A percentile compares a stretch with the other conserved stretches of the same genome.
phyloP scores from a whole-genome alignment of 306 rosid genomes.

The Prunus campanulata region DNA sequence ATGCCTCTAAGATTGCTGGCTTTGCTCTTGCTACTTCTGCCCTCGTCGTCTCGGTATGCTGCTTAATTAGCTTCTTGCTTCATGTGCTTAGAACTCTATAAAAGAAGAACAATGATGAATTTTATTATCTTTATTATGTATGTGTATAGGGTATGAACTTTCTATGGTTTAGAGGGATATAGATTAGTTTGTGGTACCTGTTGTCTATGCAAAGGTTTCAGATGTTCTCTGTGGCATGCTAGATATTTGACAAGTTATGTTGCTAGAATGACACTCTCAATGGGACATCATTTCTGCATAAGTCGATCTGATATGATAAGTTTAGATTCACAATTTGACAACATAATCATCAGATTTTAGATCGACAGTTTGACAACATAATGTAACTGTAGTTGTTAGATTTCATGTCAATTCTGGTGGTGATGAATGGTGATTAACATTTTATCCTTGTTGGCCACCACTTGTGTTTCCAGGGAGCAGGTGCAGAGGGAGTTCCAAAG shows the following conservation, averaged over 20 bases:
- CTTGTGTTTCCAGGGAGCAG: constrained; percentile 61
- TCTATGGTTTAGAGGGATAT: background rate
- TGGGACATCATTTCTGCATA: background rate
- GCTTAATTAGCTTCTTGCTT: background rate
- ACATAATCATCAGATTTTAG: background rate
- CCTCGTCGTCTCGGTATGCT: constrained; percentile 84
- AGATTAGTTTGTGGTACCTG: background rate
- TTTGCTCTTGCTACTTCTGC: constrained; percentile 98
- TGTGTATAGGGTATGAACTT: background rate
- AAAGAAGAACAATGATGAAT: background rate
- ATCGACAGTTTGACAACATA: background rate
- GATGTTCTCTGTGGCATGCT: background rate
- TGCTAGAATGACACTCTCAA: background rate
- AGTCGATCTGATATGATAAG: background rate
- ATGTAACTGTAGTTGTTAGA: background rate
- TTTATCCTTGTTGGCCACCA: background rate
- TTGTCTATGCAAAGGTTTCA: background rate
- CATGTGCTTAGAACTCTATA: background rate
- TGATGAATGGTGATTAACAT: background rate
- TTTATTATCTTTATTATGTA: background rate
- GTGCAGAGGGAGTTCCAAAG: constrained; percentile 87
- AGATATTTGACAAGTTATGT: background rate
- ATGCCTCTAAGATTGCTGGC: constrained; percentile 89
- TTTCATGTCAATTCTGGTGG: background rate
- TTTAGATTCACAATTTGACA: no score